Conservation (phyloP, 352 stramenopile species). For the Globisporangium viniferum region DNA sequence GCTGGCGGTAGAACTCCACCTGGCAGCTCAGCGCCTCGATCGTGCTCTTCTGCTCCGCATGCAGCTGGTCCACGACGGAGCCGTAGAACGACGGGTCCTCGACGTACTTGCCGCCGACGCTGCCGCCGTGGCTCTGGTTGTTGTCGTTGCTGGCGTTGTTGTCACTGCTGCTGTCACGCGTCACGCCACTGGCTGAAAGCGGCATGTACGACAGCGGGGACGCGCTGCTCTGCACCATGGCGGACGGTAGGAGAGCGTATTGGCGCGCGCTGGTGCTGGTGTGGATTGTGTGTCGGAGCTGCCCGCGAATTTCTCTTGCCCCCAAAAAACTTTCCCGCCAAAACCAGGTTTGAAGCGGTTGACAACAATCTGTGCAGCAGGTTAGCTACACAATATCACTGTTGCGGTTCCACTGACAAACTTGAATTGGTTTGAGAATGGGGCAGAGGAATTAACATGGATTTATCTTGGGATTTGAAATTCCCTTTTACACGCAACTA, state of each 20-base stretch:
- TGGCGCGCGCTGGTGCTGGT: constrained; percentile 1
- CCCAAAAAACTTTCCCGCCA: neutral
- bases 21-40: constrained; percentile 76
- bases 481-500: no score
- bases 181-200: neutral
- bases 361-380: neutral
- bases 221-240: constrained; percentile 1
- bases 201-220: neutral
- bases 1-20: constrained; percentile 76
- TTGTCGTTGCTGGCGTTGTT: constrained; percentile 11
- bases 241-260: neutral
- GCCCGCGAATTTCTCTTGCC: neutral
- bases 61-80: constrained; percentile 67
- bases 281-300: neutral
- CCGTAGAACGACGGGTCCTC: constrained; percentile 47
- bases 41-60: constrained; percentile 79
- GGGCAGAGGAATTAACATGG: no score
- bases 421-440: no score
- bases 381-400: neutral
- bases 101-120: constrained; percentile 21
- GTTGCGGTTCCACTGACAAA: neutral
- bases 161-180: neutral
- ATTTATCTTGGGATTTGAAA: no score
- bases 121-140: constrained; percentile 15
- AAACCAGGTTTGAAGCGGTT: constrained; percentile 2